A percentile compares a stretch with the other conserved stretches of the same genome.
These are phyloP conservation scores for Aphanomyces astaci DNA, from an alignment of 352 stramenopile genomes.

Conservation along the genomic window DNA sequence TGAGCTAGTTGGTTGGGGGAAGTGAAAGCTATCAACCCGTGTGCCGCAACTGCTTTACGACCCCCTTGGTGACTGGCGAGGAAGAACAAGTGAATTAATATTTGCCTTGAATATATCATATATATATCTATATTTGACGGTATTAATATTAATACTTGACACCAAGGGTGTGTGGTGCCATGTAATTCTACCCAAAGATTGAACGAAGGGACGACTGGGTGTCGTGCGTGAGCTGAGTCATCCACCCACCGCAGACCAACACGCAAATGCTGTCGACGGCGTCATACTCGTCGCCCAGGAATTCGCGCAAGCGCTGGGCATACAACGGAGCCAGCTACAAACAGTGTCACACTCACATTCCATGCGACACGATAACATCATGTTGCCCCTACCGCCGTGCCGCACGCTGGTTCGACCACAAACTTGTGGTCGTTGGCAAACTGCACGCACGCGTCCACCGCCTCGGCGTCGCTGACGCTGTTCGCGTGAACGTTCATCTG, in stretches of 20 bases:
- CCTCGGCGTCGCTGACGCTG: constrained; percentile 62
- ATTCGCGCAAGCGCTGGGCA: background rate
- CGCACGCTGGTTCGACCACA: constrained; percentile 78
- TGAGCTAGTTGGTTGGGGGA: constrained; percentile 57
- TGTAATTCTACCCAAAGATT: background rate
- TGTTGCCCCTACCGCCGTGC: constrained; percentile 48
- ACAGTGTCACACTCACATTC: background rate
- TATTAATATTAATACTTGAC: background rate
- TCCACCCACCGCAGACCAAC: constrained; percentile 20
- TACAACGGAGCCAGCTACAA: constrained; percentile 19
- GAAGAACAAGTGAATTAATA: background rate
- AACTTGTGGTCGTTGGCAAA: constrained; percentile 68
- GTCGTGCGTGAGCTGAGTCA: background rate
- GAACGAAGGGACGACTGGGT: background rate
- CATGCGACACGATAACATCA: too few species aligned
- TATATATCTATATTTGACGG: background rate
- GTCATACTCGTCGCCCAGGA: constrained; percentile 14
- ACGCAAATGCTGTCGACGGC: constrained; percentile 18
- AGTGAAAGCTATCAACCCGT: constrained; percentile 72
- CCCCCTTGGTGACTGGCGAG: constrained; percentile 5
- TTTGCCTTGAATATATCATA: background rate
- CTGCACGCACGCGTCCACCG: constrained; percentile 47
- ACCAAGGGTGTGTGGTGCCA: background rate
- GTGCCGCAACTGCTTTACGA: constrained; percentile 66
- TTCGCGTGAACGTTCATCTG: constrained; percentile 28